Base-by-base conservation (phyloP, 1,284 basidiomycete genomes). In the Dichomitus squalens region DNA sequence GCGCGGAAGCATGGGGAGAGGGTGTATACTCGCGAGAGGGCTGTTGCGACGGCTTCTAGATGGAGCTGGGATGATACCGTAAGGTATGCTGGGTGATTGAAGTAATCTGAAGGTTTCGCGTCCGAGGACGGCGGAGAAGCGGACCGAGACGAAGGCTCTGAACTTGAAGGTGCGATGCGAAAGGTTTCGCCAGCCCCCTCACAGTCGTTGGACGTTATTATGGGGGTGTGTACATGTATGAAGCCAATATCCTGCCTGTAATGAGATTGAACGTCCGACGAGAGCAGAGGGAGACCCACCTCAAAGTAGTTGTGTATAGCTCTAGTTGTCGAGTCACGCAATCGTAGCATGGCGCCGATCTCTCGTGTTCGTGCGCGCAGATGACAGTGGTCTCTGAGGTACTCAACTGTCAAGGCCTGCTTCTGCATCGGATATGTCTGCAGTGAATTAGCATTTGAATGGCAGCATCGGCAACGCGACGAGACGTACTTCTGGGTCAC, bases 161-260 rank as follows among this genome's bases (percentile, higher is more conserved):
- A 47, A 69, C 63, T 18, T 58, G 66, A 76, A 66, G 53, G 67
- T 8, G 78, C 75, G 35, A 98, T 78, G 12, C 84, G 82, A 72
- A 99, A 99, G 1, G 92, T 87, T 74, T 98, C 95, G 18, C 97
- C 96, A 3, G 92, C 96, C n/a, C 96, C 97, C 78, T 99, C 96
- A 64, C 95, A 96, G 73, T 99, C 97, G 62, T 87, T 94, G 7
- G 87, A 85, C 0, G 96, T 98, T 36, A 98, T 76, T 41, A 98
- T 81, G 0, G 97, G 96, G 0, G 95, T 90, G 64, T 96, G 88
- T 16, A 86, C 80, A 66, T 92, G 86, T 46, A 81, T 75, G 71
- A 97, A 98, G 31, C 87, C 92, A 73, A 92, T 81, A 21, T 74
- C 90, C 95, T 60, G 33, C 4, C 2, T 9, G 33, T 3, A 5